Conservation (phyloP, 495 filamentous ascomycete species). For the Astrothelium subdiscretum region DNA sequence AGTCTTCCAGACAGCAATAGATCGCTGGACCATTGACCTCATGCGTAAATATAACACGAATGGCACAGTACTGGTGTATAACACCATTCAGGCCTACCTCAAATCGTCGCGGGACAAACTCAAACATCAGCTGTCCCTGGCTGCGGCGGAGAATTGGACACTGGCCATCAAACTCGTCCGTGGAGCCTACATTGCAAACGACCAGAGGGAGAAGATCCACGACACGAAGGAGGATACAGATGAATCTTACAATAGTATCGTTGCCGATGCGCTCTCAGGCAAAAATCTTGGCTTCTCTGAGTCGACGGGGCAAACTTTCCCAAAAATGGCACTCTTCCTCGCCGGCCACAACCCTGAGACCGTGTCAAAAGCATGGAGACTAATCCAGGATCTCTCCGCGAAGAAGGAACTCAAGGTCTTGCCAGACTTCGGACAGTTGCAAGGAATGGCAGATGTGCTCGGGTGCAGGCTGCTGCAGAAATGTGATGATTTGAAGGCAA, state of each 20-base stretch:
- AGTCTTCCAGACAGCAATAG: slow-evolving; percentile 27
- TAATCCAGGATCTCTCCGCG: slow-evolving; percentile 25
- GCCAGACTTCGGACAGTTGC: slow-evolving; percentile 26
- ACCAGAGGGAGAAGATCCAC: slow-evolving; percentile 31
- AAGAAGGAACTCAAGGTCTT: slow-evolving; percentile 27
- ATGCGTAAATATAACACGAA: slow-evolving; percentile 32
- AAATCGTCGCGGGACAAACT: slow-evolving; percentile 29
- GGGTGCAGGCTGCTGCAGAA: slow-evolving; percentile 13
- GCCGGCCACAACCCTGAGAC: slow-evolving; percentile 32
- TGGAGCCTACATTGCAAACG: slow-evolving; percentile 33
- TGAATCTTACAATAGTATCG: slow-evolving; percentile 32
- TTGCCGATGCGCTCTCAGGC: slow-evolving; percentile 22
- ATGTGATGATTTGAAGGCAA: slow-evolving; percentile 2
- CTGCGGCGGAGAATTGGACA: slow-evolving; percentile 25
- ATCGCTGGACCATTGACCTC: slow-evolving; percentile 29
- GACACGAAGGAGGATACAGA: slow-evolving; percentile 34
- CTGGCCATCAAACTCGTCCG: slow-evolving; percentile 33
- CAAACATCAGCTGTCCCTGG: slow-evolving; percentile 23
- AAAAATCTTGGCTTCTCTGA: slow-evolving; percentile 14
- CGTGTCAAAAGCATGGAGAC: slow-evolving; percentile 26
- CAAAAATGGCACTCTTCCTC: slow-evolving; percentile 30
- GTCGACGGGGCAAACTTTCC: slow-evolving; percentile 15
- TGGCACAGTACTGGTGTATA: slow-evolving; percentile 25
- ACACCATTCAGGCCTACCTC: slow-evolving; percentile 34
- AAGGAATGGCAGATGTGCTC: slow-evolving; percentile 30